Evolutionary conservation across 1,284 basidiomycete species (phyloP), one percentile per base, ranked within the genome.

Genomic region (Cryptococcus sp.): DNA sequence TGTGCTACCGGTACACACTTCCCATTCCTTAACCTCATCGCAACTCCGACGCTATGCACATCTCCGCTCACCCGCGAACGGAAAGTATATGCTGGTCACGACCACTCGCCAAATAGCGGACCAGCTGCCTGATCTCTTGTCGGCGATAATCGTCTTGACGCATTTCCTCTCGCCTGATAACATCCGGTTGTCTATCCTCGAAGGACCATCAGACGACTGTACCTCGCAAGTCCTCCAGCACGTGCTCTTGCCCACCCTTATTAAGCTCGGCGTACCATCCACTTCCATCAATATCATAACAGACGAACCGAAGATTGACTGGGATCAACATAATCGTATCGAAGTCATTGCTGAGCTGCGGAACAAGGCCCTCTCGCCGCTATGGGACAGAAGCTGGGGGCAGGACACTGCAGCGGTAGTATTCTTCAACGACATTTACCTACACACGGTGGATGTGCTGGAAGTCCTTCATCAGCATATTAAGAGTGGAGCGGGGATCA

Each of bases 371-470:
- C 55, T 80, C 20, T 47, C 57, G 43, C 77, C 77, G 5, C 50
- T 79, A 15, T 78, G 75, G 75, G 51, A 66, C 7, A 69, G 54
- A 26, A 58, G 47, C n/a, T 66, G 59, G 55, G 62, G 60, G 5
- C 48, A 53, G 34, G 59, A 68, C 29, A 68, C 68, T 3, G 61
- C 57, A 3, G 68, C 75, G 1, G 66, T 78, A 11, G 67, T 80
- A 13, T 76, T 73, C 59, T 75, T 79, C 62, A 79, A 80, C 57
- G 78, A 80, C 57, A 76, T 80, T 10, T 80, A 67, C 56, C 54
- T 78, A 38, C 66, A 68, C 16, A 74, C 76, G 8, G 59, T 57
- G 23, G 74, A 77, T 55, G 52, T 78, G 0, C 55, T 79, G 57
- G 77, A 79, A 59, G 52, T 78, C 46, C 52, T 79, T 41, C 73